phyloP scores from a whole-genome alignment of 2,329 filamentous ascomycete genomes.

The Penicillium sp. region DNA sequence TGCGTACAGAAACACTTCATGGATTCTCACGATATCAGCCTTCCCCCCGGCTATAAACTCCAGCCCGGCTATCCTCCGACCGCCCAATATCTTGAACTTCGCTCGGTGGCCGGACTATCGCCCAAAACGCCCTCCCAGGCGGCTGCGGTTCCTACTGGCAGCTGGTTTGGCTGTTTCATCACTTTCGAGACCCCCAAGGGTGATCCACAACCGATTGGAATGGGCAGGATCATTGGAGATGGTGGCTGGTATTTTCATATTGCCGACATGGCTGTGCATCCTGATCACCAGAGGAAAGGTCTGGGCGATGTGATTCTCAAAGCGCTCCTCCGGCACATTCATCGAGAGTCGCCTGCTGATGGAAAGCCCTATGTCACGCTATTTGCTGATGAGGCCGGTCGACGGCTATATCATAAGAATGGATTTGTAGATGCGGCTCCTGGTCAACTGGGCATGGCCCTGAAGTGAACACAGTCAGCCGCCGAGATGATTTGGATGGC shows the following conservation, averaged over 20 bases:
- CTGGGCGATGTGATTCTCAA: constrained; percentile 53
- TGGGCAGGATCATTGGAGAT: constrained; percentile 58
- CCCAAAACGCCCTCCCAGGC: constrained; percentile 43
- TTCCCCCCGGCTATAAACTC: constrained; percentile 44
- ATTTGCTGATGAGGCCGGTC: neutral
- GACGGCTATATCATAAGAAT: neutral
- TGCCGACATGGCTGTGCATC: constrained; percentile 56
- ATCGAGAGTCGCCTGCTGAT: neutral
- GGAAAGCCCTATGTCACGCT: constrained; percentile 1
- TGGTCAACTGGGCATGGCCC: neutral
- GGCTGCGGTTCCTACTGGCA: constrained; percentile 39
- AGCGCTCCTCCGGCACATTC: constrained; percentile 13
- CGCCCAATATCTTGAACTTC: constrained; percentile 45
- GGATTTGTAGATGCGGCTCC: neutral
- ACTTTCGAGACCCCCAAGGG: constrained; percentile 3
- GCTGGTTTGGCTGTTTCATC: constrained; percentile 14
- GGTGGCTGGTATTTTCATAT: constrained; percentile 58
- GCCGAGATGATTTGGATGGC: neutral
- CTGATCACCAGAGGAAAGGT: constrained; percentile 54
- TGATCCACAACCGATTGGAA: constrained; percentile 42
- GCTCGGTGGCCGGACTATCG: constrained; percentile 42
- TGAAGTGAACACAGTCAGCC: neutral
- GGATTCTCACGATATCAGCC: constrained; percentile 2
- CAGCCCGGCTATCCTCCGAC: constrained; percentile 41
- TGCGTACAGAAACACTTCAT: neutral